Percentiles rank a stretch among this genome's conserved stretches.
Evolutionary conservation across 2,329 filamentous ascomycete species (phyloP).

Genomic region (Aspergillus melleus): DNA sequence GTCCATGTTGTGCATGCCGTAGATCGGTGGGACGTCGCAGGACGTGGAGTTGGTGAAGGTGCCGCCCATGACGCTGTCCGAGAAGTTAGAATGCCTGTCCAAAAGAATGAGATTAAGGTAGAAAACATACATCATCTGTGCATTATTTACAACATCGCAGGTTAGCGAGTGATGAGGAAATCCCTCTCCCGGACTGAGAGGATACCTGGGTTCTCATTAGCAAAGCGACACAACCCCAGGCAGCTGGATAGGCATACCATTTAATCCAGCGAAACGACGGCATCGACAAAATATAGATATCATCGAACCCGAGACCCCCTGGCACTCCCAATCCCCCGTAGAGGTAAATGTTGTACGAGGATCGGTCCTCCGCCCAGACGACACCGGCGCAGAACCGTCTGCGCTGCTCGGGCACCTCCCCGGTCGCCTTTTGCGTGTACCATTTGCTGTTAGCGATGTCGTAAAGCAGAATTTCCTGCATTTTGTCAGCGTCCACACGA

Average conservation of each 20-base stretch:
- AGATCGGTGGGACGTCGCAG: conserved; percentile 3
- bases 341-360: conserved; percentile 3
- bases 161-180: not conserved
- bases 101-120: too few species aligned
- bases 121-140: not conserved
- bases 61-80: not conserved
- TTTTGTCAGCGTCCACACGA: too few species aligned
- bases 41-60: conserved; percentile 1
- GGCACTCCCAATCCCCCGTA: not conserved
- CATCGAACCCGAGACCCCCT: not conserved
- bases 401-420: conserved; percentile 1
- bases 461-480: conserved; percentile 6
- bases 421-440: conserved; percentile 11
- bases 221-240: not conserved
- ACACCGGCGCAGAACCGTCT: conserved; percentile 5
- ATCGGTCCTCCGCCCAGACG: conserved; percentile 5
- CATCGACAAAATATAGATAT: not conserved
- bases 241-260: not conserved
- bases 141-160: not conserved
- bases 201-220: not conserved
- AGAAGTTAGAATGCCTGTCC: not conserved
- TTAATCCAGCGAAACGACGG: not conserved
- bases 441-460: conserved; percentile 7
- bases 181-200: not conserved
- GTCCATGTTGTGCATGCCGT: conserved; percentile 10